phyloP scores from a whole-genome alignment of 768 basidiomycete species.

The Gymnopilus junonius region DNA sequence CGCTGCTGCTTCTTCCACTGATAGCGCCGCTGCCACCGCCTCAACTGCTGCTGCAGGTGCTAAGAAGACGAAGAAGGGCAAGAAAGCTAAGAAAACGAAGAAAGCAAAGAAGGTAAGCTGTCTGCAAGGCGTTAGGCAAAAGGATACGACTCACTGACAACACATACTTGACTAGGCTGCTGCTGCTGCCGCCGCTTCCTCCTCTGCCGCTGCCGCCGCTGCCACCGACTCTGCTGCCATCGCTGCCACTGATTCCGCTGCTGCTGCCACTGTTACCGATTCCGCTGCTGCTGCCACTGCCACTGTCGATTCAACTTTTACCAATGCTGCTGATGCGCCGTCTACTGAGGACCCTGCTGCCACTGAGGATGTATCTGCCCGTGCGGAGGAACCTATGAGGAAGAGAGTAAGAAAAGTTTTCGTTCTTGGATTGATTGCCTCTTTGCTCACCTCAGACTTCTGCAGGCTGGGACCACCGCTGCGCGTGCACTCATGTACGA shows the following conservation, averaged over 20 bases:
- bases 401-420: background rate
- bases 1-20: too few species aligned
- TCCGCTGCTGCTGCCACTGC: background rate
- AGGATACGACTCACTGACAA: background rate
- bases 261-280: background rate
- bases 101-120: background rate
- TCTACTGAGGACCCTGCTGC: background rate
- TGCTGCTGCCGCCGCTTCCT: background rate
- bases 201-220: background rate
- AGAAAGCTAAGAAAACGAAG: background rate
- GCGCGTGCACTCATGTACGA: constrained; percentile 39
- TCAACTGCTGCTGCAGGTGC: background rate
- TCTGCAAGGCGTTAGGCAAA: background rate
- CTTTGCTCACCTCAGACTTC: background rate
- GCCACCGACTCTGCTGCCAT: too few species aligned
- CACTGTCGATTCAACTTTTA: too few species aligned
- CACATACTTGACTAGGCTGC: background rate
- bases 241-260: background rate
- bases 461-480: constrained; percentile 37
- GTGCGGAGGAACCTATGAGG: background rate
- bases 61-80: background rate
- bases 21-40: too few species aligned
- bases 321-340: too few species aligned
- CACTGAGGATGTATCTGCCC: background rate
- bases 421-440: background rate